These are phyloP conservation scores for Pyrenophora seminiperda DNA, from an alignment of 2,329 filamentous ascomycete genomes.

Conservation along the genomic window DNA sequence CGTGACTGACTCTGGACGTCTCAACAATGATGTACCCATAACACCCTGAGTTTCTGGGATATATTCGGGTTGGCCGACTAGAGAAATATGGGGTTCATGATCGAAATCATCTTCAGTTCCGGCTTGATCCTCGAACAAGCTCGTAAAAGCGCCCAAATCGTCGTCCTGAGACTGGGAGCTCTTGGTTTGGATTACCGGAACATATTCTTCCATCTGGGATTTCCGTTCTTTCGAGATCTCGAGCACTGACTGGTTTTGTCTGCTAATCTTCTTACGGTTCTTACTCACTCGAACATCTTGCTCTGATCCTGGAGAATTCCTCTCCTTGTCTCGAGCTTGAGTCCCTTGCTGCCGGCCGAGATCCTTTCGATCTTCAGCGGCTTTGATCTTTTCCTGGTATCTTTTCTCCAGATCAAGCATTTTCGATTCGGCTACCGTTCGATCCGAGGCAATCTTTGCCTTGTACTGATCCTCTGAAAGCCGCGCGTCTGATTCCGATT, in stretches of 20 bases:
- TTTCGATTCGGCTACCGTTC: conserved; percentile 9
- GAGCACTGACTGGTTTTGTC: conserved; percentile 21
- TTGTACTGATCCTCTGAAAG: conserved; percentile 18
- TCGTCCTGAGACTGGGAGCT: neutral
- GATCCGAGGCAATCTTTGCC: conserved; percentile 21
- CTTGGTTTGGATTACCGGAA: neutral
- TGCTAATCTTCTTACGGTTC: conserved; percentile 27
- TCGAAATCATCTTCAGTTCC: conserved; percentile 1
- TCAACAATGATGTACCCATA: neutral
- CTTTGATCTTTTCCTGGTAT: conserved; percentile 1
- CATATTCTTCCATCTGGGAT: neutral
- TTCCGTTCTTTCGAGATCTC: neutral
- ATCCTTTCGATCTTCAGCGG: neutral
- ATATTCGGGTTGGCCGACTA: conserved; percentile 9
- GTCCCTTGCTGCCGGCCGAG: neutral
- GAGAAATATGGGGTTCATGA: conserved; percentile 8
- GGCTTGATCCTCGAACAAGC: conserved; percentile 8
- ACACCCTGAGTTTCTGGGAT: conserved; percentile 18
- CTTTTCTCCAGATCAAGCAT: conserved; percentile 1
- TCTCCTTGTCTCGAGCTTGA: neutral
- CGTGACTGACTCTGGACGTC: conserved; percentile 11
- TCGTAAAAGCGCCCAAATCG: conserved; percentile 3
- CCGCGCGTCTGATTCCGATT: conserved; percentile 19
- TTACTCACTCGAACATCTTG: conserved; percentile 8
- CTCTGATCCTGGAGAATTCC: neutral